Evolutionary conservation across 2,329 filamentous ascomycete species (phyloP), one percentile per base, ranked within the genome.

Genomic region (Colletotrichum aenigma): DNA sequence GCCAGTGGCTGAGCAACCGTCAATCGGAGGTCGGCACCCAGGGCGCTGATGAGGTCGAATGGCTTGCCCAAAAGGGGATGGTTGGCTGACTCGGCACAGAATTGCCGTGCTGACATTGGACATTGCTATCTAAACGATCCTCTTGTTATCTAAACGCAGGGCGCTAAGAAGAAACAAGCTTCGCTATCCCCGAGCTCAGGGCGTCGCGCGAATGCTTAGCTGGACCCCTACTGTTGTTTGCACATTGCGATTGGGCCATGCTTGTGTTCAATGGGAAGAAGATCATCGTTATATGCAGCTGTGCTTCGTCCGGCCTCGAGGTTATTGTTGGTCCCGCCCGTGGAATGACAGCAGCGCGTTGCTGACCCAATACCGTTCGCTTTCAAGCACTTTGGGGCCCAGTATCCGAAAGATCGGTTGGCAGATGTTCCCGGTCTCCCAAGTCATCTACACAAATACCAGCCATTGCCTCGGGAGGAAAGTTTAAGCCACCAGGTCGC

Each of bases 111-210:
- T 36, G 24, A 66, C n/a, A n/a, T 8, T 28, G 16, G 12, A 43
- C 62, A 66, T 36, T 21, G 12, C 15, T 21, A 52, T 52, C 43
- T 52, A 21, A 21, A 52, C 43, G 43, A 32, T n/a, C 28, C 13
- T 58, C 15, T 24, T 32, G 58, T 32, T 61, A 61, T 61, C 24
- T 61, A 61, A 32, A 28, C 58, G 30, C 60, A 61, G 58, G 26
- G 62, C 69, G 24, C 73, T 69, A 73, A 60, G 26, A 71, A 64
- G 26, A 73, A 75, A 75, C 73, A 75, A 75, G 73, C 73, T 75
- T 73, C 70, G 58, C 64, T 34, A 16, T 18, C 61, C 16, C 60
- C 32, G 36, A 43, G 18, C 32, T 38, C 24, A 34, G 16, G 67
- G 18, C 48, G 66, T 8, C 28, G 21, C 21, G 9, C 60, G 55